Percentiles rank a stretch among this genome's conserved stretches.
These are phyloP conservation scores for Scedosporium minutisporum DNA, from an alignment of 2,329 filamentous ascomycete species.

Conservation along the genomic window DNA sequence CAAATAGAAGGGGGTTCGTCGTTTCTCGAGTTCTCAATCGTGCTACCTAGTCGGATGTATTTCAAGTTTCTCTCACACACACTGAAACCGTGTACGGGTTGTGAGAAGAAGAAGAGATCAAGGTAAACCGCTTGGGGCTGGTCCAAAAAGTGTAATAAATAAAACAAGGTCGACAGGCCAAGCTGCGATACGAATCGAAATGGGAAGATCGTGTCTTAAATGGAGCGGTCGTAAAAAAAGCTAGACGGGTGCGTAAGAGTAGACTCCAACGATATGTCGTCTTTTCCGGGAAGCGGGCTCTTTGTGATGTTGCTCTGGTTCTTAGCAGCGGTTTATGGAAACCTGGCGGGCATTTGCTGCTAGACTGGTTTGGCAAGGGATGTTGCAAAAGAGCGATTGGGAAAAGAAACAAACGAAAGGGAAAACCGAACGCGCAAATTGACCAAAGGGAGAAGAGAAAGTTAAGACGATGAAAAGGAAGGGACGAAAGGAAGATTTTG, in stretches of 20 bases:
- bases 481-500: slow-evolving; percentile 6
- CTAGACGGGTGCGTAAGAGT: slow-evolving; percentile 3
- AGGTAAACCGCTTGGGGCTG: no score
- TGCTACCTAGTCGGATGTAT: slow-evolving; percentile 10
- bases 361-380: background rate
- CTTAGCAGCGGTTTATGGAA: background rate
- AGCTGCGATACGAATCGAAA: slow-evolving; percentile 13
- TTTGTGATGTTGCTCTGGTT: background rate
- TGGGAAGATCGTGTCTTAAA: slow-evolving; percentile 4
- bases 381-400: background rate
- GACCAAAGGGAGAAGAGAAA: slow-evolving; percentile 10
- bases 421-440: slow-evolving; percentile 8
- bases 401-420: slow-evolving; percentile 5
- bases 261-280: background rate
- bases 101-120: background rate
- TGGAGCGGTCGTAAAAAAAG: slow-evolving; percentile 4
- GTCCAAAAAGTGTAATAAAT: slow-evolving; percentile 6
- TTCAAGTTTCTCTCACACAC: slow-evolving; percentile 3
- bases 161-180: slow-evolving; percentile 13
- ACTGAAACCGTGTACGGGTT: background rate
- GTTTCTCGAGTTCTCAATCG: background rate
- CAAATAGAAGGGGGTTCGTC: background rate
- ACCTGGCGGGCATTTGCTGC: slow-evolving; percentile 1
- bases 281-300: background rate
- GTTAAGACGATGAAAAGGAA: background rate